Evolutionary conservation across 2,329 filamentous ascomycete genomes (phyloP).

Genomic region (Grosmannia penicillata): DNA sequence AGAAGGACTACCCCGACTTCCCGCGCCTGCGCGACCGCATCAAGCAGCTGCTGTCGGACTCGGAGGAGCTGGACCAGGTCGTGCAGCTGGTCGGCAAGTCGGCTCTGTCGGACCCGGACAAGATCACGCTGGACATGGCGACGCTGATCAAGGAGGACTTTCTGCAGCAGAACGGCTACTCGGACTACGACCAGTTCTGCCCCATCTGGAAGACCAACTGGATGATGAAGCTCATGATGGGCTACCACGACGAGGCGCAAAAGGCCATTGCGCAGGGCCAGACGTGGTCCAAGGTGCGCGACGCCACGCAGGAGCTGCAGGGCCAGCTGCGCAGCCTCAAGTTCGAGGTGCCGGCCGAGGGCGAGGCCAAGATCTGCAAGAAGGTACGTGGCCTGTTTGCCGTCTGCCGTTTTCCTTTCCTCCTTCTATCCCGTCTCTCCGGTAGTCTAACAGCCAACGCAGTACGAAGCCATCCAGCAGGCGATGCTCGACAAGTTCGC

Average conservation of each 20-base stretch:
- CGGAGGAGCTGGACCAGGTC: conserved; percentile 94
- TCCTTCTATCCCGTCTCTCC: too few species aligned
- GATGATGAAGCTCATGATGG: conserved; percentile 99
- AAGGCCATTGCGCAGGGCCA: conserved; percentile 88
- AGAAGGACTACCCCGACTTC: conserved; percentile 88
- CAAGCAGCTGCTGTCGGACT: conserved; percentile 84
- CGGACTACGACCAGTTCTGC: conserved; percentile 97
- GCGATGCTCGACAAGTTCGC: conserved; percentile 96
- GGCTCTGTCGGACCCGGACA: conserved; percentile 87
- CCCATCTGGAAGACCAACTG: conserved; percentile 99
- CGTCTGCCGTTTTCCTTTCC: not conserved
- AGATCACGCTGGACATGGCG: conserved; percentile 92
- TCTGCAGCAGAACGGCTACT: conserved; percentile 97
- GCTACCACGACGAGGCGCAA: conserved; percentile 93
- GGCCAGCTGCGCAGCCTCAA: conserved; percentile 79
- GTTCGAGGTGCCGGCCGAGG: conserved; percentile 84
- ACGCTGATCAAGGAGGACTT: conserved; percentile 95
- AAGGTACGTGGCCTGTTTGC: conserved; percentile 43
- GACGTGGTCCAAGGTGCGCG: conserved; percentile 83
- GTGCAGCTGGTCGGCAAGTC: conserved; percentile 98
- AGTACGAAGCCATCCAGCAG: conserved; percentile 89
- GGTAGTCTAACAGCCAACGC: conserved; percentile 23
- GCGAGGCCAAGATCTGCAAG: conserved; percentile 65
- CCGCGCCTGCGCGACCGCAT: conserved; percentile 84
- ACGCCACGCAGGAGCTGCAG: conserved; percentile 79